Evolutionary conservation across 164 flowering plant species (phyloP), one percentile per base, ranked within the genome.

Genomic region (Chimonanthus salicifolius): DNA sequence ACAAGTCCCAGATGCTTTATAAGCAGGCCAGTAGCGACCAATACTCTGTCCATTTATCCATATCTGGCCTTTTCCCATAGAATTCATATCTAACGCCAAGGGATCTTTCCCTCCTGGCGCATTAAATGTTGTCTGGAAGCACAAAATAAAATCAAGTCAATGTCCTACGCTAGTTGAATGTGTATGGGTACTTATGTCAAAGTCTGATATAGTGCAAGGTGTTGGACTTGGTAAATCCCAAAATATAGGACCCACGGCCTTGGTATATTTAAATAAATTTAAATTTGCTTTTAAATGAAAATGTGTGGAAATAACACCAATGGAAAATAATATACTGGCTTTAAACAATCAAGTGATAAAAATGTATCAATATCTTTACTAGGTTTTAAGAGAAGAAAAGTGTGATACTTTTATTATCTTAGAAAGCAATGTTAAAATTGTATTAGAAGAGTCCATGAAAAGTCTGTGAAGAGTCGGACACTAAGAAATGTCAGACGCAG

Each of bases 11-110:
- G 11, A 10, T 21, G 49, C 18, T 7, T 47, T 44, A 47, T 49
- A 64, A 50, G 88, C 80, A 58, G 80, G 78, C 90, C 90, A 88
- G 70, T 84, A 87, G 18, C 92, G 78, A 8, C 92, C 92, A 51
- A 88, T 83, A 77, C 90, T 82, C 13, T 82, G 79, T 8, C 92
- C 92, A 74, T 88, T 88, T 9, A 87, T 81, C 90, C 90, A 88
- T 62, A 80, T 84, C 75, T 81, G 82, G n/a, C 92, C 92, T 74
- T 88, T 88, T 48, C 90, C 87, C 87, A 87, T 83, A 33, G 82
- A 71, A 3, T 72, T 75, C 33, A 88, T 77, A 78, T 88, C 84
- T 50, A 88, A 20, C 9, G 78, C 88, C 3, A 85, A 76, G 9
- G 92, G 85, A 7, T 79, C 84, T 51, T 73, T 70, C 43, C 88